These are phyloP conservation scores for Penicillium sp. DNA, from an alignment of 2,329 filamentous ascomycete species.

Conservation along the genomic window DNA sequence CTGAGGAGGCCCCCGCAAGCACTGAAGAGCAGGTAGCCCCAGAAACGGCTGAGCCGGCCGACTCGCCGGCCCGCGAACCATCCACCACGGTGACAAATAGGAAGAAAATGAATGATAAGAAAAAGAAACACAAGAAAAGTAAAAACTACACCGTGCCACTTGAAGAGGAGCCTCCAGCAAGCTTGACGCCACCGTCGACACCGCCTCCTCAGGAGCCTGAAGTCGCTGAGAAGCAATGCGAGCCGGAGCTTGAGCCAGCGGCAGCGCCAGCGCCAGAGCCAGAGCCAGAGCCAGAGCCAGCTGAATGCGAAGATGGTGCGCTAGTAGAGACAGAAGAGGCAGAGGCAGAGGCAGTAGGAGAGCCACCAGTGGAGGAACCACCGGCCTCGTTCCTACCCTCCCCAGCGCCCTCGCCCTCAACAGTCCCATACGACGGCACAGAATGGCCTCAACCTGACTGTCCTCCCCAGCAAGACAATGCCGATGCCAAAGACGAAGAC, in stretches of 20 bases:
- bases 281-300: not conserved
- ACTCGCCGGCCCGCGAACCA: slow-evolving; percentile 11
- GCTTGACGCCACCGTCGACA: slow-evolving; percentile 45
- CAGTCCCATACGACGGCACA: not conserved
- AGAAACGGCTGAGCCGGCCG: slow-evolving; percentile 11
- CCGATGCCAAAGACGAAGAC: not conserved
- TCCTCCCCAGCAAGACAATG: not conserved
- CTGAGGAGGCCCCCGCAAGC: not conserved
- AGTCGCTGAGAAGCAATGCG: slow-evolving; percentile 17
- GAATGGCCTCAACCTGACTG: not conserved
- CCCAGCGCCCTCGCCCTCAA: not conserved
- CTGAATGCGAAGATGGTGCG: slow-evolving; percentile 3
- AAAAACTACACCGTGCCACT: slow-evolving; percentile 10
- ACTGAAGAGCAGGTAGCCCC: not conserved
- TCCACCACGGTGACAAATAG: slow-evolving; percentile 33
- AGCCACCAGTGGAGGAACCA: not conserved
- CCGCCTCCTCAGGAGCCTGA: slow-evolving; percentile 37
- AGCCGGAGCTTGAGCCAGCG: not conserved
- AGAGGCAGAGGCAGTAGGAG: slow-evolving; percentile 1
- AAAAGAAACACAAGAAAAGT: slow-evolving; percentile 25
- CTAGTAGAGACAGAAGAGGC: slow-evolving; percentile 3
- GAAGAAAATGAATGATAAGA: slow-evolving; percentile 39
- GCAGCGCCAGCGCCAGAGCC: slow-evolving; percentile 1
- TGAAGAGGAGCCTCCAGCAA: slow-evolving; percentile 31
- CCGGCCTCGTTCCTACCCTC: not conserved